Percentiles rank a stretch among this genome's conserved stretches.
Conservation (phyloP, 2,329 filamentous ascomycete species). For the Pyricularia sp. region DNA sequence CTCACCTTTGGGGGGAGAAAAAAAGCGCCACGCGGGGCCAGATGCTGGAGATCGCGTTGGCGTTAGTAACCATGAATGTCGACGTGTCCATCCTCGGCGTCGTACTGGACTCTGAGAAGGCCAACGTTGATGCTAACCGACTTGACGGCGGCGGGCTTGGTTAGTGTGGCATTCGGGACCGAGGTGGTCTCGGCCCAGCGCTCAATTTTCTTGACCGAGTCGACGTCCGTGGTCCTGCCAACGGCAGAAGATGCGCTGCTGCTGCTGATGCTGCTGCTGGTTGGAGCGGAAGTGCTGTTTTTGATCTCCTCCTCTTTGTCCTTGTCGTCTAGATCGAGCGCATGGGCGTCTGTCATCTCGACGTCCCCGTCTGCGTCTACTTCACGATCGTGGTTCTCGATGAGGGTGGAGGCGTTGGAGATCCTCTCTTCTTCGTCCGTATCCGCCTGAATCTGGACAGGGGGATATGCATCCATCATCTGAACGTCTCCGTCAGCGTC, state of each 20-base stretch:
- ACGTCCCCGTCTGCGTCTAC: not conserved
- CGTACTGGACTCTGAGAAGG: not conserved
- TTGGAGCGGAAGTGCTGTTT: no score
- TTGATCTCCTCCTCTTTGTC: not conserved
- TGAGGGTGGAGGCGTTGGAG: not conserved
- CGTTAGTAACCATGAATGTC: not conserved
- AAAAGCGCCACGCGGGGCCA: not conserved
- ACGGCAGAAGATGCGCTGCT: not conserved
- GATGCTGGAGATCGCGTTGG: not conserved
- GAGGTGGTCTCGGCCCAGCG: not conserved
- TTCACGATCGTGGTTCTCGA: not conserved
- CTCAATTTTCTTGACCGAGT: not conserved
- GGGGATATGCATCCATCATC: not conserved
- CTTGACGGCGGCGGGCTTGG: not conserved
- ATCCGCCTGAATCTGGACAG: not conserved
- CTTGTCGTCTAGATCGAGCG: not conserved
- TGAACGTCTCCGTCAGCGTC: not conserved
- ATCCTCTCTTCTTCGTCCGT: not conserved
- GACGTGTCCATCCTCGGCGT: not conserved
- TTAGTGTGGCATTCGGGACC: not conserved
- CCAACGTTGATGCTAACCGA: not conserved
- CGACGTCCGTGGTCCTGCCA: not conserved
- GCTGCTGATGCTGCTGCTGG: not conserved
- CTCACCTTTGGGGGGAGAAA: not conserved
- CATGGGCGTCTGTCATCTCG: not conserved